These are phyloP conservation scores for Ogataea populi-albae DNA, from an alignment of 805 yeast species.

Conservation along the genomic window DNA sequence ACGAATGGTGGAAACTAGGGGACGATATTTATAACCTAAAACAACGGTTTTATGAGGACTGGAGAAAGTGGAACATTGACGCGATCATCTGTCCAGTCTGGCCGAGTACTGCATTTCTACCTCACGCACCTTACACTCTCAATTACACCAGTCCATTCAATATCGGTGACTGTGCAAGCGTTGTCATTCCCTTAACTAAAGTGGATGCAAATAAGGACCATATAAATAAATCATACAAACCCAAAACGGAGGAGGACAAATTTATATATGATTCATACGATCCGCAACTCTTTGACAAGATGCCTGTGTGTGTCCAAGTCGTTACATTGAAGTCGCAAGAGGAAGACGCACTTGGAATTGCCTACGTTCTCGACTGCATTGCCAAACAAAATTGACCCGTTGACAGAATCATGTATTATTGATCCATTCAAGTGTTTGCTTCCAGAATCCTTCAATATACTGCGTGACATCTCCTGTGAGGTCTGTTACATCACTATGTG, in stretches of 20 bases:
- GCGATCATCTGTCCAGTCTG: conserved; percentile 42
- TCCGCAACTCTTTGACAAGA: conserved; percentile 51
- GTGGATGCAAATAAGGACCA: conserved; percentile 45
- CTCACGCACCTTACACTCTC: conserved; percentile 20
- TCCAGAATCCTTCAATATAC: conserved; percentile 11
- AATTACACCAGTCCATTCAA: conserved; percentile 57
- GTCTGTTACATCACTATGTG: too few species aligned
- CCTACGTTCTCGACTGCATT: conserved; percentile 9
- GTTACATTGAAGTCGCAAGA: conserved; percentile 60
- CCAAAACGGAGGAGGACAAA: conserved; percentile 40
- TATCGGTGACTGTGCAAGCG: conserved; percentile 47
- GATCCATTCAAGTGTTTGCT: conserved; percentile 10
- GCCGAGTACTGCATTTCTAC: conserved; percentile 38
- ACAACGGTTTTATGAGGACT: conserved; percentile 33
- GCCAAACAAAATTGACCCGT: not conserved
- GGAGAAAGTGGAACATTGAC: conserved; percentile 35
- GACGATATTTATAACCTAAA: conserved; percentile 31
- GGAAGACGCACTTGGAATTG: conserved; percentile 43
- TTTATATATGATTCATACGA: conserved; percentile 42
- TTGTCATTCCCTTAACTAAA: conserved; percentile 55
- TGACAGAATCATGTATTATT: conserved; percentile 2
- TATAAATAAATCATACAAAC: conserved; percentile 30
- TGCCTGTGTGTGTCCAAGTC: conserved; percentile 64
- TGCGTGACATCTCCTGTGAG: not conserved
- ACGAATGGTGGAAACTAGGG: conserved; percentile 41